Percentiles rank a stretch among this genome's conserved stretches.
phyloP scores from a whole-genome alignment of 1,284 basidiomycete species.

The Neolentinus lepideus region DNA sequence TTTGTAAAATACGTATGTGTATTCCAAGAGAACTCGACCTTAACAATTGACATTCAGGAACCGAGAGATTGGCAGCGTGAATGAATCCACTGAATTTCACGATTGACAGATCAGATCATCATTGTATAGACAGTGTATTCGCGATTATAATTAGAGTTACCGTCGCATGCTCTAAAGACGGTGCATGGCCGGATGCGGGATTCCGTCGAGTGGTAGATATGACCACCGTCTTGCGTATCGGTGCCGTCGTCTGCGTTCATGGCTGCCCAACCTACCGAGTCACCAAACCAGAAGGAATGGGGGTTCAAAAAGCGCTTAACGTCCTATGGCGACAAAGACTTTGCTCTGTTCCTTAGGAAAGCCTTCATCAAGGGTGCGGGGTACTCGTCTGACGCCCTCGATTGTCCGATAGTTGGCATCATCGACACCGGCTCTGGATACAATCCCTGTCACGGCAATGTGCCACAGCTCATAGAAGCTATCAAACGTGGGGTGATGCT shows the following conservation, averaged over 20 bases:
- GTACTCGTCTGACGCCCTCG: constrained; percentile 25
- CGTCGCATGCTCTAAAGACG: neutral
- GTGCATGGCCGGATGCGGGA: neutral
- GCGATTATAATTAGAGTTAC: neutral
- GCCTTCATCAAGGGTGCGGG: constrained; percentile 30
- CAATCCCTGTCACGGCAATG: constrained; percentile 27
- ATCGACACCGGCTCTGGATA: constrained; percentile 25
- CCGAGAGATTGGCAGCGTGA: no score
- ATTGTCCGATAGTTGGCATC: constrained; percentile 23
- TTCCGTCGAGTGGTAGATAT: neutral
- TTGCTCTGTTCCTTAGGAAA: constrained; percentile 26
- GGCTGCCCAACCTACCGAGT: neutral
- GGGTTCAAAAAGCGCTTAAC: constrained; percentile 6
- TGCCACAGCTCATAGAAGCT: constrained; percentile 21
- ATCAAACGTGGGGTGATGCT: constrained; percentile 24
- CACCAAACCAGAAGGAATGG: neutral
- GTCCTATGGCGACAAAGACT: constrained; percentile 25
- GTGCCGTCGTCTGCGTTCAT: neutral
- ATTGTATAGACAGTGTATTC: no score
- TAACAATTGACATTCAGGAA: no score
- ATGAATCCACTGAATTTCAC: no score
- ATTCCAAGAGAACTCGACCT: no score
- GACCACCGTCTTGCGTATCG: no score
- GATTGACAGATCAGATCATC: no score
- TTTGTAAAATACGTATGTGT: no score